phyloP scores from a whole-genome alignment of 2,329 filamentous ascomycete species.

The Pleoardoris graminearum region DNA sequence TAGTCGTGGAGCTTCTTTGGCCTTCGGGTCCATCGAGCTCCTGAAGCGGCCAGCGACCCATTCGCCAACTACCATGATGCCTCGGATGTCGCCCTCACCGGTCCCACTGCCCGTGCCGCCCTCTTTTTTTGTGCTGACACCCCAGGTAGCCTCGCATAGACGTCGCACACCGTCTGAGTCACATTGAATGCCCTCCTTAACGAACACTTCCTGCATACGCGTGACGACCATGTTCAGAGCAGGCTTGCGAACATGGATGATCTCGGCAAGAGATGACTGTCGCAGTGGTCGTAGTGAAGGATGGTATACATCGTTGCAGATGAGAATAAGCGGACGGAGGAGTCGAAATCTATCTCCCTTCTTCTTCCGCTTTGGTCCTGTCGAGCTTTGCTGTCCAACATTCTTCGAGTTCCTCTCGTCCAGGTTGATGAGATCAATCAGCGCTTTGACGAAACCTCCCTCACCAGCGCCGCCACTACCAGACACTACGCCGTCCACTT shows the following conservation, averaged over 20 bases:
- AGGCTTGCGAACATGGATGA: conserved; percentile 89
- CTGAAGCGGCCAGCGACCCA: conserved; percentile 78
- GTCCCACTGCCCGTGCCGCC: conserved; percentile 61
- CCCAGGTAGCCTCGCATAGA: conserved; percentile 82
- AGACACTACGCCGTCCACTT: conserved; percentile 90
- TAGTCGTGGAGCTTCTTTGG: conserved; percentile 54
- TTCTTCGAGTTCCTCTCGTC: conserved; percentile 77
- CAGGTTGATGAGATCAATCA: conserved; percentile 84
- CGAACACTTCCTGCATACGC: conserved; percentile 81
- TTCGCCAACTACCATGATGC: conserved; percentile 83
- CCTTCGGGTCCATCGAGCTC: conserved; percentile 43
- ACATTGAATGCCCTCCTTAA: conserved; percentile 83
- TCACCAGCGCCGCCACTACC: conserved; percentile 76
- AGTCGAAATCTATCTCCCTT: conserved; percentile 87
- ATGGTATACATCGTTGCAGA: conserved; percentile 97
- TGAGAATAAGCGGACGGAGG: conserved; percentile 84
- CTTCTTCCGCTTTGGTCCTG: conserved; percentile 60
- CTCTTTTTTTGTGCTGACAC: conserved; percentile 72
- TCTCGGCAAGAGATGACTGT: conserved; percentile 82
- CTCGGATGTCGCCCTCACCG: conserved; percentile 75
- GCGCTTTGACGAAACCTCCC: conserved; percentile 90
- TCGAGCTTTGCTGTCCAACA: conserved; percentile 39
- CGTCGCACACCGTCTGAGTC: conserved; percentile 88
- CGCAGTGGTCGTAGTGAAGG: conserved; percentile 82
- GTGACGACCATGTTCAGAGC: conserved; percentile 81